Conservation (phyloP, 2,329 filamentous ascomycete species). For the Botrytis aclada region DNA sequence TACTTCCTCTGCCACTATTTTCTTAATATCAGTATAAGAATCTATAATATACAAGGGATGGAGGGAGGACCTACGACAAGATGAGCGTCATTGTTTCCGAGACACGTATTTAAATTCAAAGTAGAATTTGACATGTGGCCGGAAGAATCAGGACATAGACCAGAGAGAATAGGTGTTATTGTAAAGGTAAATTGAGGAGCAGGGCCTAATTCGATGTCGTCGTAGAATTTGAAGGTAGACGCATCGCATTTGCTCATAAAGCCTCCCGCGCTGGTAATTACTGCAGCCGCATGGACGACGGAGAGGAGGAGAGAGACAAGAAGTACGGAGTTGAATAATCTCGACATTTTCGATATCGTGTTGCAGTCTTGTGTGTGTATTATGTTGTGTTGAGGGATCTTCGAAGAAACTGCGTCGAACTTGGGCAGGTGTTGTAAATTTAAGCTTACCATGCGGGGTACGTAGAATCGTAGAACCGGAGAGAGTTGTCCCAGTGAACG, state of each 20-base stretch:
- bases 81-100: slow-evolving; percentile 11
- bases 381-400: not conserved
- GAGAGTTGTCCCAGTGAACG: not conserved
- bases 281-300: not conserved
- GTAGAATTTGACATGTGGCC: slow-evolving; percentile 7
- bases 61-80: not conserved
- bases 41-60: too few species aligned
- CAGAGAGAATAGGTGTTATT: slow-evolving; percentile 1
- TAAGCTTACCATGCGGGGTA: slow-evolving; percentile 1
- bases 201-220: not conserved
- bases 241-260: slow-evolving; percentile 1
- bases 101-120: slow-evolving; percentile 10
- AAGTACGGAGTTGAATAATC: not conserved
- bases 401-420: not conserved
- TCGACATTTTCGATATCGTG: slow-evolving; percentile 2
- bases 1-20: slow-evolving; percentile 16
- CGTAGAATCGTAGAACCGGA: not conserved
- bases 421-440: not conserved
- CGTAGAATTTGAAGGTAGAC: not conserved
- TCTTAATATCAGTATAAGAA: not conserved
- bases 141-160: slow-evolving; percentile 4
- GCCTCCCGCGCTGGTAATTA: not conserved
- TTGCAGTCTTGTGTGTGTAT: not conserved
- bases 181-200: slow-evolving; percentile 3
- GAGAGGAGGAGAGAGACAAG: not conserved